A percentile compares a stretch with the other conserved stretches of the same genome.
Conservation (phyloP, 768 basidiomycete species). For the Kockovaella imperatae region DNA sequence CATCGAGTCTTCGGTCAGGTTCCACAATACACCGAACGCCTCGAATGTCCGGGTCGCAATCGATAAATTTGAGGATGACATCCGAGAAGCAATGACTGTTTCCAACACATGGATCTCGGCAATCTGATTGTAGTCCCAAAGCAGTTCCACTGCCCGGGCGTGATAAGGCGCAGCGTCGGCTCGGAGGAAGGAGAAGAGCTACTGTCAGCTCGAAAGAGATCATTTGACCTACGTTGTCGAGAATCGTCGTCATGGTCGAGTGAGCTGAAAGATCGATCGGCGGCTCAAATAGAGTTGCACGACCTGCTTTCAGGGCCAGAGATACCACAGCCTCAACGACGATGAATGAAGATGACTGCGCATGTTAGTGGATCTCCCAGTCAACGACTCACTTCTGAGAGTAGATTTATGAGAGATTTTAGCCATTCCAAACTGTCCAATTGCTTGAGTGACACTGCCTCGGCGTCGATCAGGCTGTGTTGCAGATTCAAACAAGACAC, state of each 20-base stretch:
- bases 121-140: slow-evolving; percentile 55
- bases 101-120: slow-evolving; percentile 27
- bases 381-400: too few relatives aligned
- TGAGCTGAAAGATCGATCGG: slow-evolving; percentile 53
- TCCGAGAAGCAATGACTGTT: slow-evolving; percentile 55
- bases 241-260: slow-evolving; percentile 42
- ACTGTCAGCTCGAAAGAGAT: background rate
- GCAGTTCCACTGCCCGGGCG: slow-evolving; percentile 65
- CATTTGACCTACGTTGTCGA: slow-evolving; percentile 16
- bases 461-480: too few relatives aligned
- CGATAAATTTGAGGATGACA: slow-evolving; percentile 54
- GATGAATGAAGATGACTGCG: slow-evolving; percentile 59
- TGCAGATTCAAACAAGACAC: too few relatives aligned
- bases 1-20: slow-evolving; percentile 72
- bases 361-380: too few relatives aligned
- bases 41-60: slow-evolving; percentile 55
- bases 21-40: slow-evolving; percentile 88
- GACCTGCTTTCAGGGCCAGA: slow-evolving; percentile 47
- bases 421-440: too few relatives aligned
- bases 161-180: slow-evolving; percentile 65
- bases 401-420: too few relatives aligned
- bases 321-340: slow-evolving; percentile 60
- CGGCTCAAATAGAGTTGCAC: slow-evolving; percentile 48
- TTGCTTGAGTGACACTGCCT: too few relatives aligned
- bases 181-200: slow-evolving; percentile 65